phyloP scores from a whole-genome alignment of 2,329 filamentous ascomycete species.

The Aspergillus sp. region DNA sequence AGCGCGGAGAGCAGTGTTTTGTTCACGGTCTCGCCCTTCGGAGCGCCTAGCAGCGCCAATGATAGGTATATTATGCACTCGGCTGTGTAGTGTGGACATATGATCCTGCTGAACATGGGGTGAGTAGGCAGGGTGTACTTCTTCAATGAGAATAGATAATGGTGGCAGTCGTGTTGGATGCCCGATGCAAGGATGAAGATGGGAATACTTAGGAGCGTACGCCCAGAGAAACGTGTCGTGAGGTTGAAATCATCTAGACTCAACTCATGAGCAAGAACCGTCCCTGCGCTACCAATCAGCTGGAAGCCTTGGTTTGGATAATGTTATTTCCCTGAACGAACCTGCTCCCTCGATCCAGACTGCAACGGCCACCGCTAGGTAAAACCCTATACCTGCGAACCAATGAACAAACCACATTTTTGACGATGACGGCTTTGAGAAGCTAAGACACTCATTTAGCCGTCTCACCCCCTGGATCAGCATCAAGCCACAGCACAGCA shows the following conservation, averaged over 20 bases:
- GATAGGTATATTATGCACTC: conserved; percentile 82
- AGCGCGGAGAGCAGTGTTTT: conserved; percentile 69
- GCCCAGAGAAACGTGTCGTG: conserved; percentile 45
- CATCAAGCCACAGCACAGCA: conserved; percentile 71
- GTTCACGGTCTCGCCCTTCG: conserved; percentile 65
- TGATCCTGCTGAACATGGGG: conserved; percentile 67
- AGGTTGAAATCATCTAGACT: conserved; percentile 38
- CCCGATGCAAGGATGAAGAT: conserved; percentile 69
- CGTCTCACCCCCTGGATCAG: conserved; percentile 72
- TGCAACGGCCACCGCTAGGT: conserved; percentile 69
- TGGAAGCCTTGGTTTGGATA: not conserved
- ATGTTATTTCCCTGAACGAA: conserved; percentile 38
- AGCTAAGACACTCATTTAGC: conserved; percentile 69
- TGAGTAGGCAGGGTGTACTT: conserved; percentile 81
- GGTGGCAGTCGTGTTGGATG: conserved; percentile 73
- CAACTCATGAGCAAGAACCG: conserved; percentile 35
- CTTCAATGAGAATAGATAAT: conserved; percentile 66
- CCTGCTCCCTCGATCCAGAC: conserved; percentile 82
- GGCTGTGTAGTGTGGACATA: conserved; percentile 89
- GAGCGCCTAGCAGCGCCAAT: conserved; percentile 73
- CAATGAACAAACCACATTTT: conserved; percentile 87
- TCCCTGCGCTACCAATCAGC: conserved; percentile 19
- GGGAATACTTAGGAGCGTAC: conserved; percentile 57
- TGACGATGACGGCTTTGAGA: conserved; percentile 67
- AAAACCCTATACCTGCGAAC: conserved; percentile 75